Evolutionary conservation across 768 basidiomycete species (phyloP), one percentile per base, ranked within the genome.

Genomic region (Mycena alexandri): DNA sequence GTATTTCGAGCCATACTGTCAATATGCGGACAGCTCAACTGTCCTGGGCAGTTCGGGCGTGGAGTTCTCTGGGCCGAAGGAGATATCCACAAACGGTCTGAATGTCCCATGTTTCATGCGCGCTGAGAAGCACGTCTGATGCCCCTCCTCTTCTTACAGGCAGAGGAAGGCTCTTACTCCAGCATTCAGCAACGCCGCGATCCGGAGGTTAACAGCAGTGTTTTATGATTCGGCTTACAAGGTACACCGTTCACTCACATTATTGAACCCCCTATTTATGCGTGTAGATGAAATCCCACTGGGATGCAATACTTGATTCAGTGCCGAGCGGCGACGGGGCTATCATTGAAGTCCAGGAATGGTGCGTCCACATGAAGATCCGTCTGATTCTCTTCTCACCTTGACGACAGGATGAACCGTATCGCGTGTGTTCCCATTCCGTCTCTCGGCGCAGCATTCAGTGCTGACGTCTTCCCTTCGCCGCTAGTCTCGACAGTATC

Each of bases 181-280:
- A 3, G 82, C 78, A 2, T 84, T 84, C 72, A 81, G 78, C 65
- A 82, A 78, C 46, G 71, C 79, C 5, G 81, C 82, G 0, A 78
- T 84, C 54, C 78, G 81, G 1, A 70, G 74, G 41, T 56, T 83
- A 2, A 78, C 79, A 0, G 43, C 76, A 0, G 75, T 83, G 0
- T 84, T 82, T 59, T 84, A 77, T 48, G 79, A 82, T 56, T 82
- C 80, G 0, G 83, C 74, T 4, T 79, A 83, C 74, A 81, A 81
- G 76, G 83, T 3, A 24, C 47, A 10, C 17, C 2, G 4, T 21
- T 42, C 6, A 38, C 9, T 8, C 5, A 9, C 38, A 38, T 38
- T 14, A 38, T 38, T 38, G 10, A 38, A 25, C n/a, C 36, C 47
- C 21, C 24, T 33, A 21, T 17, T 13, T 48, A 36, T 19, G 6